Base-by-base conservation (phyloP, 805 yeast genomes). In the Maudiozyma serrabonitensis region DNA sequence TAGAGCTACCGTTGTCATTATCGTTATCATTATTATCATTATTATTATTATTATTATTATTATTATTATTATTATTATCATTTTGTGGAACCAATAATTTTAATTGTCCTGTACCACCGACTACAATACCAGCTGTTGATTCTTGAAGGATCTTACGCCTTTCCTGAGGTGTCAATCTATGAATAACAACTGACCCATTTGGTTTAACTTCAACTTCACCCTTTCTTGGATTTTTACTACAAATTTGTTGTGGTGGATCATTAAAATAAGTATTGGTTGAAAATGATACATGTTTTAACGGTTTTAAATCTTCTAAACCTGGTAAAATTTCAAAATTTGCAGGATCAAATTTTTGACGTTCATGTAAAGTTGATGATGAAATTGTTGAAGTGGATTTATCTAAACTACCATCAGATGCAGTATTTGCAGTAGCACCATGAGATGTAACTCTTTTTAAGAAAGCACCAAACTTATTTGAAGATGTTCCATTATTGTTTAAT, bases 171-270 rank as follows among this genome's bases (percentile, higher is more conserved):
- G 80, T 68, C 35, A 80, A 64, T 31, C 82, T 79, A 52, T 78
- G 76, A 18, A 81, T 70, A 7, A 75, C 71, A 15, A 80, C 71
- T 0, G 72, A 65, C 0, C 86, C 87, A 56, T 73, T 74, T n/a
- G 75, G 67, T 46, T 74, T 58, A 1, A 80, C 70, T 55, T 80
- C 85, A 13, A 84, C 95, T 63, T 88, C 91, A 40, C 97, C 97
- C 61, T 78, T 76, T 55, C 88, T 70, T 15, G 96, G 95, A 51
- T 71, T 74, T 57, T 89, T 70, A 2, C 90, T 81, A 9, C 95
- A 95, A 45, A 87, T 87, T 59, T 87, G 95, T 60, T 87, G 96
- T 0, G 95, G 95, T 1, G 96, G 95, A 63, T 90, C 96, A 53
- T 77, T 76, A 35, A 76, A 78, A 59, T 87, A 81, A 15, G 87